Percentiles rank a stretch among this genome's conserved stretches.
Evolutionary conservation across 2,329 filamentous ascomycete species (phyloP).

Genomic region (Cucurbitaria berberidis): DNA sequence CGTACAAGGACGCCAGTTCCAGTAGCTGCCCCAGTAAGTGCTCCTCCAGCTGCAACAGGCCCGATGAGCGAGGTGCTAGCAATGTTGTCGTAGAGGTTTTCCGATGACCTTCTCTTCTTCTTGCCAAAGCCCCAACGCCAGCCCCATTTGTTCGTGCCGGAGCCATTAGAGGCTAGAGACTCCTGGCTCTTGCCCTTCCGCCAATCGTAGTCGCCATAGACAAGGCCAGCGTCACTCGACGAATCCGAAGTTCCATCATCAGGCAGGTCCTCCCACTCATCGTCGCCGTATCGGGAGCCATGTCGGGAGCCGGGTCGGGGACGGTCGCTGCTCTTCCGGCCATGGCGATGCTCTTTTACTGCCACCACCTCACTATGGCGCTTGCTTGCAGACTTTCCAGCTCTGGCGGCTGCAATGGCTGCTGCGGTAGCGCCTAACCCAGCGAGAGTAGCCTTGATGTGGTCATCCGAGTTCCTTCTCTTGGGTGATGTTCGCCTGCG

Average conservation of each 20-base stretch:
- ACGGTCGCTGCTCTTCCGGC: constrained; percentile 26
- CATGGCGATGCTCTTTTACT: constrained; percentile 40
- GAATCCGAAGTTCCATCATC: constrained; percentile 50
- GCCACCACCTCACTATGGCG: constrained; percentile 43
- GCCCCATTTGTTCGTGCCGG: constrained; percentile 63
- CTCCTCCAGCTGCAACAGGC: constrained; percentile 47
- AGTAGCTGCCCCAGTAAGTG: constrained; percentile 50
- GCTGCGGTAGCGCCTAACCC: constrained; percentile 57
- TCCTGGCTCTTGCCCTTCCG: constrained; percentile 55
- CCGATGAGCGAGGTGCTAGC: constrained; percentile 47
- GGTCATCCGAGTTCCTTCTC: constrained; percentile 53
- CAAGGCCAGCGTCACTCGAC: constrained; percentile 62
- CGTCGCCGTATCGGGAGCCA: constrained; percentile 51
- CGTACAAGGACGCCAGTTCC: constrained; percentile 56
- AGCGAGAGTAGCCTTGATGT: constrained; percentile 54
- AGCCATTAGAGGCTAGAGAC: constrained; percentile 60
- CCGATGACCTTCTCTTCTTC: constrained; percentile 47
- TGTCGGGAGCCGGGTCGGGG: constrained; percentile 33
- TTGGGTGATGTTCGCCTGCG: constrained; percentile 34
- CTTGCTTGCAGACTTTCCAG: constrained; percentile 27
- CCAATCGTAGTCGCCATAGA: constrained; percentile 61
- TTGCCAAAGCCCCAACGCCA: constrained; percentile 66
- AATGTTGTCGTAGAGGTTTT: constrained; percentile 44
- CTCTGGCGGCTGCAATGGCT: constrained; percentile 54
- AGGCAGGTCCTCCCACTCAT: constrained; percentile 53